phyloP scores from a whole-genome alignment of 495 filamentous ascomycete species.

The Hyphodiscus hymeniophilus region DNA sequence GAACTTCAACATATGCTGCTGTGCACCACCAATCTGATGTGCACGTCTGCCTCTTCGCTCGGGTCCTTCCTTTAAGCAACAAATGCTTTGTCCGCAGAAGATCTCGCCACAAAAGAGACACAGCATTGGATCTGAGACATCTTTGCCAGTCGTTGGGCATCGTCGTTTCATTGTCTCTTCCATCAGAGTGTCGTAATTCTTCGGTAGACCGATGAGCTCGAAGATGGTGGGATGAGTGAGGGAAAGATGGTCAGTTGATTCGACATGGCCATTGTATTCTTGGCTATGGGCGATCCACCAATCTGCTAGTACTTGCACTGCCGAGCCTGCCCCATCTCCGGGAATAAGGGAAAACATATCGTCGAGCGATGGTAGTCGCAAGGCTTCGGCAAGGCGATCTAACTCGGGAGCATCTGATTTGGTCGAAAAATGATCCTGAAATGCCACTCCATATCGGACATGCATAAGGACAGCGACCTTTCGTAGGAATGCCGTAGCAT shows the following conservation, averaged over 20 bases:
- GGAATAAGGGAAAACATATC: slow-evolving; percentile 51
- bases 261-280: not conserved
- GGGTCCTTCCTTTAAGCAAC: slow-evolving; percentile 61
- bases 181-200: slow-evolving; percentile 85
- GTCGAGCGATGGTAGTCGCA: slow-evolving; percentile 71
- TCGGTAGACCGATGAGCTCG: slow-evolving; percentile 86
- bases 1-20: slow-evolving; percentile 82
- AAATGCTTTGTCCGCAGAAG: slow-evolving; percentile 89
- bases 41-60: slow-evolving; percentile 10
- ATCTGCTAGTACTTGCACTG: slow-evolving; percentile 32
- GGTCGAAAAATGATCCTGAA: slow-evolving; percentile 62
- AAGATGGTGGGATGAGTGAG: slow-evolving; percentile 77
- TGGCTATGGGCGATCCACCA: slow-evolving; percentile 69
- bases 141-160: slow-evolving; percentile 85
- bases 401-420: slow-evolving; percentile 48
- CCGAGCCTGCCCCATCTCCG: slow-evolving; percentile 21
- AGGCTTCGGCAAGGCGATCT: slow-evolving; percentile 64
- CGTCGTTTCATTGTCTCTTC: slow-evolving; percentile 79
- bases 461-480: slow-evolving; percentile 79
- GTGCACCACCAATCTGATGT: slow-evolving; percentile 64
- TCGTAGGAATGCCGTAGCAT: slow-evolving; percentile 82
- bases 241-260: not conserved
- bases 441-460: slow-evolving; percentile 81
- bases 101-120: slow-evolving; percentile 96
- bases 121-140: slow-evolving; percentile 78